Conservation (phyloP, 78 protist species). For the Ministeria vibrans region DNA sequence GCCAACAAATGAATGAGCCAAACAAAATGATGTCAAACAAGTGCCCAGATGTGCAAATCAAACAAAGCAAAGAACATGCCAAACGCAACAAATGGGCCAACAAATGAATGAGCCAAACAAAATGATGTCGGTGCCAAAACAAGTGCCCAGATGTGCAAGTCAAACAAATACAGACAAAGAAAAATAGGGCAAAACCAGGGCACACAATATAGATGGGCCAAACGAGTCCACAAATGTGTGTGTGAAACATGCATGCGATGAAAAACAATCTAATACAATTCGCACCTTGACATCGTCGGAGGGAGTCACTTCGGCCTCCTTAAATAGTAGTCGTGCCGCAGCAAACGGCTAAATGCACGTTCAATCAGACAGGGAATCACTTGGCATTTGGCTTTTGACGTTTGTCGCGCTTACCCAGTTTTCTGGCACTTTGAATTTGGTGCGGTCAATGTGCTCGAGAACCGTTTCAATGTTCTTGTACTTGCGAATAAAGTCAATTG, state of each 20-base stretch:
- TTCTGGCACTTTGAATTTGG: constrained; percentile 65
- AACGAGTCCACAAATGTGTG: not conserved
- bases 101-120: not conserved
- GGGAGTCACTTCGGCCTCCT: constrained; percentile 59
- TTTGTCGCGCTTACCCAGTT: no score
- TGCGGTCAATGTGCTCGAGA: constrained; percentile 47
- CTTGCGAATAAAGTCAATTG: constrained; percentile 51
- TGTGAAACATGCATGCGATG: not conserved
- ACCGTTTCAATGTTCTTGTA: constrained; percentile 59
- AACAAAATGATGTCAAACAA: not conserved
- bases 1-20: not conserved
- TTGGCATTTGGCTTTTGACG: no score
- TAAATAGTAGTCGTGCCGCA: constrained; percentile 73
- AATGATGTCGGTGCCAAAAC: not conserved
- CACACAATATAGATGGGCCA: no score
- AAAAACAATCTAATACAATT: not conserved
- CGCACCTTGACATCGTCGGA: not conserved
- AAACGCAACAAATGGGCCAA: no score
- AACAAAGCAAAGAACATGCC: not conserved
- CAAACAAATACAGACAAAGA: not conserved
- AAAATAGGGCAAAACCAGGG: not conserved
- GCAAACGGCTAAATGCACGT: no score
- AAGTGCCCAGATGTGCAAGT: not conserved
- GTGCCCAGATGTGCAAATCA: not conserved
- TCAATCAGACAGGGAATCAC: no score